Conservation (phyloP, 2,329 filamentous ascomycete genomes). For the Plenodomus lindquistii region DNA sequence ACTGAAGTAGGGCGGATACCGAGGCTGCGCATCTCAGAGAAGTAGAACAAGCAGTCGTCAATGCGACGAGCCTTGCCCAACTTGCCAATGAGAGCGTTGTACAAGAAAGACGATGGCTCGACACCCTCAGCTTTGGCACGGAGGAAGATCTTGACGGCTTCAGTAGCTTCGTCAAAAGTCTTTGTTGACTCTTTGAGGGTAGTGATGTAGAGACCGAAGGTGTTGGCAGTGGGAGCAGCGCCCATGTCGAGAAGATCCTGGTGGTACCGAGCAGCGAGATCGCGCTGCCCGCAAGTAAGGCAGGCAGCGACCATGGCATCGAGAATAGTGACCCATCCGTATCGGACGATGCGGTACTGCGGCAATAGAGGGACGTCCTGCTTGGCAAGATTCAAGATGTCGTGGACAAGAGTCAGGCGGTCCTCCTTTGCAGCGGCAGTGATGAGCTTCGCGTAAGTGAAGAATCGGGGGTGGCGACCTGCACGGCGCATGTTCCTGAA, state of each 20-base stretch:
- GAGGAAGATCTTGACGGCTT: slow-evolving; percentile 96
- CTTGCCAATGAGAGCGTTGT: slow-evolving; percentile 98
- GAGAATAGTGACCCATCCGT: slow-evolving; percentile 94
- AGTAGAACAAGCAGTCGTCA: slow-evolving; percentile 97
- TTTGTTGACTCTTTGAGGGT: slow-evolving; percentile 96
- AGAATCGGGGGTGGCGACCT: slow-evolving; percentile 90
- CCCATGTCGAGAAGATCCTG: slow-evolving; percentile 91
- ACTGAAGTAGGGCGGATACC: slow-evolving; percentile 95
- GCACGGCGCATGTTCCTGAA: slow-evolving; percentile 93
- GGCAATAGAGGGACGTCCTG: slow-evolving; percentile 82
- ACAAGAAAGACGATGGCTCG: slow-evolving; percentile 93
- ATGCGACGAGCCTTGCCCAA: slow-evolving; percentile 97
- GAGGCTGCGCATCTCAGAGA: slow-evolving; percentile 92
- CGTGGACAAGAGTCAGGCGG: slow-evolving; percentile 79
- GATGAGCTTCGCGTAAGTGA: slow-evolving; percentile 95
- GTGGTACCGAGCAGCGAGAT: slow-evolving; percentile 82
- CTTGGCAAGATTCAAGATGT: slow-evolving; percentile 87
- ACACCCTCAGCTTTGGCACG: slow-evolving; percentile 92
- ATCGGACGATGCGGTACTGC: slow-evolving; percentile 85
- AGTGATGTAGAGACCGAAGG: slow-evolving; percentile 98
- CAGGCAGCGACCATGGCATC: slow-evolving; percentile 96
- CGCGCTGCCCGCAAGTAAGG: slow-evolving; percentile 78
- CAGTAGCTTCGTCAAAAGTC: slow-evolving; percentile 96
- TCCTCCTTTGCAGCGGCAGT: slow-evolving; percentile 83
- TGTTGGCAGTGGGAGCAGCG: slow-evolving; percentile 91